Percentiles rank a stretch among this genome's conserved stretches.
phyloP scores from a whole-genome alignment of 2,329 filamentous ascomycete genomes.

The Phoma sp. region DNA sequence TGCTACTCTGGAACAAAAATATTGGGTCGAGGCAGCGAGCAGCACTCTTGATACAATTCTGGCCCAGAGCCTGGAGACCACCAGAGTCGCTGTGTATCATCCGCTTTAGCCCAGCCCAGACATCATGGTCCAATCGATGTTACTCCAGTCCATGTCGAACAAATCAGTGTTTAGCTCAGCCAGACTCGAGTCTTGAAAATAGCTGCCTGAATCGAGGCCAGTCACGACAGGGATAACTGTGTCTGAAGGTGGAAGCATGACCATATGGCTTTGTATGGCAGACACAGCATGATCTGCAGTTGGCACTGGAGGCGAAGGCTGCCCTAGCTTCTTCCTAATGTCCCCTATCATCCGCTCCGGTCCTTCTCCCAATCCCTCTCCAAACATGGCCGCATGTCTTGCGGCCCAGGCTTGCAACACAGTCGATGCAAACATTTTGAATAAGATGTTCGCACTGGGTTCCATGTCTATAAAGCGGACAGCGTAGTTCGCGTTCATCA shows the following conservation, averaged over 20 bases:
- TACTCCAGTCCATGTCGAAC: slow-evolving; percentile 13
- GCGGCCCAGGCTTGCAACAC: slow-evolving; percentile 60
- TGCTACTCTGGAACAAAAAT: too few species aligned
- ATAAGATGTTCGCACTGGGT: slow-evolving; percentile 32
- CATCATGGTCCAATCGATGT: slow-evolving; percentile 7
- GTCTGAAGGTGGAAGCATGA: neutral
- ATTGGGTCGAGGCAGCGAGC: too few species aligned
- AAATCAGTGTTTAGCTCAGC: slow-evolving; percentile 11
- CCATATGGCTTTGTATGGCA: neutral
- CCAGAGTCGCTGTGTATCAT: neutral
- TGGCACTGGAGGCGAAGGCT: neutral
- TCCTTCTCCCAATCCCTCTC: neutral
- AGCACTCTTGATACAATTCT: too few species aligned
- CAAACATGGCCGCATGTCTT: slow-evolving; percentile 16
- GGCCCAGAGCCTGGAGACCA: too few species aligned
- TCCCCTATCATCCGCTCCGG: slow-evolving; percentile 6
- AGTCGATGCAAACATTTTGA: slow-evolving; percentile 58
- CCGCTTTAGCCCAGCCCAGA: neutral
- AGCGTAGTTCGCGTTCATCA: slow-evolving; percentile 56
- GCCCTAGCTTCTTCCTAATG: slow-evolving; percentile 7
- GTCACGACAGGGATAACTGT: neutral
- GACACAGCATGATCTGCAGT: neutral
- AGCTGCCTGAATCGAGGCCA: neutral
- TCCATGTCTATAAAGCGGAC: slow-evolving; percentile 40
- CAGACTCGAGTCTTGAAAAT: slow-evolving; percentile 6